A percentile compares a stretch with the other conserved stretches of the same genome.
phyloP scores from a whole-genome alignment of 1,139 yeast genomes.

The Saccharomycopsis crataegensis region DNA sequence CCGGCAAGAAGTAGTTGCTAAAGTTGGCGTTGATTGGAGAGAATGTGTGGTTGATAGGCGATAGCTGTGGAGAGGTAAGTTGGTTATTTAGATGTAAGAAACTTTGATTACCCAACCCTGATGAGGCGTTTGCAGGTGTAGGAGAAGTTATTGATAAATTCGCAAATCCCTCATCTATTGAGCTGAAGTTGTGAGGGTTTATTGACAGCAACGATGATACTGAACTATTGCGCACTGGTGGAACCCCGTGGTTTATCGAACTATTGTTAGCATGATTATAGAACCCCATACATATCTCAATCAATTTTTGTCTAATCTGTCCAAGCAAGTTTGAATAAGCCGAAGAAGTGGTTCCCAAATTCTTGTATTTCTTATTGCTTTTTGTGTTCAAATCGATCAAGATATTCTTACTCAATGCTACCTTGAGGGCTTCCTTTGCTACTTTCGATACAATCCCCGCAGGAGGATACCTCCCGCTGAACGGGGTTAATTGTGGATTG shows the following conservation, averaged over 20 bases:
- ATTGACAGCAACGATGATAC: slow-evolving; percentile 13
- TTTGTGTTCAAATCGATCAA: slow-evolving; percentile 30
- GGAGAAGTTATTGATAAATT: slow-evolving; percentile 20
- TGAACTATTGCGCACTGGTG: slow-evolving; percentile 11
- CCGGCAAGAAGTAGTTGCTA: slow-evolving; percentile 13
- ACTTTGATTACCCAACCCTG: too few relatives aligned
- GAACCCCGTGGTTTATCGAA: background rate
- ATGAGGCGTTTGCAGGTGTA: slow-evolving; percentile 4
- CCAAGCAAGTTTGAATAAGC: slow-evolving; percentile 22
- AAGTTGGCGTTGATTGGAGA: slow-evolving; percentile 18
- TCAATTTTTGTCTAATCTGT: slow-evolving; percentile 32
- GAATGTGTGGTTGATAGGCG: slow-evolving; percentile 18
- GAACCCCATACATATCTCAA: slow-evolving; percentile 24
- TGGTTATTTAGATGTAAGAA: slow-evolving; percentile 2
- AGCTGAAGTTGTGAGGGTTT: slow-evolving; percentile 11
- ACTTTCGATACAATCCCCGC: slow-evolving; percentile 35
- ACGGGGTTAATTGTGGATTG: slow-evolving; percentile 36
- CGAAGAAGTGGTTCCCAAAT: background rate
- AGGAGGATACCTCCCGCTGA: slow-evolving; percentile 35
- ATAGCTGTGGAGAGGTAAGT: slow-evolving; percentile 13
- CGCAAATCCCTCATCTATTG: slow-evolving; percentile 10
- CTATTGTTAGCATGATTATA: background rate
- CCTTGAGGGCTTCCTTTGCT: slow-evolving; percentile 30
- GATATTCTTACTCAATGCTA: slow-evolving; percentile 25
- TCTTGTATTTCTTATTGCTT: slow-evolving; percentile 25